phyloP scores from a whole-genome alignment of 1,284 basidiomycete genomes.

The Erythrobasidium hasegawianum region DNA sequence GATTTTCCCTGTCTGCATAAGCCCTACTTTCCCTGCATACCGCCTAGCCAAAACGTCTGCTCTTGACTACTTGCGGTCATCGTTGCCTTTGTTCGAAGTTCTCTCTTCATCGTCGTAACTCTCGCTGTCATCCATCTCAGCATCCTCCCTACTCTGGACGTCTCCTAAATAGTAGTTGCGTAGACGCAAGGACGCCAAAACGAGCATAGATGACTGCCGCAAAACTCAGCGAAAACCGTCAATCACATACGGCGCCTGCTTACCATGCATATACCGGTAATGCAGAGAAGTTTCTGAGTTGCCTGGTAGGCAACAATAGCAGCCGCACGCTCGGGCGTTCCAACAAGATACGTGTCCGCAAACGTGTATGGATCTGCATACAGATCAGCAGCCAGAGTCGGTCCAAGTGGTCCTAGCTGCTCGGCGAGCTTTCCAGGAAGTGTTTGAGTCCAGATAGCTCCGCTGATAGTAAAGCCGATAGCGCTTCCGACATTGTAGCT shows the following conservation, averaged over 20 bases:
- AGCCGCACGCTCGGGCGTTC: constrained; percentile 48
- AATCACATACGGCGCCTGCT: too few species aligned
- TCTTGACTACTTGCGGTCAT: too few species aligned
- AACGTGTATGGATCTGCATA: constrained; percentile 49
- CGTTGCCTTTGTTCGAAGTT: too few species aligned
- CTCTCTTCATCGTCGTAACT: too few species aligned
- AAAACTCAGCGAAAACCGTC: too few species aligned
- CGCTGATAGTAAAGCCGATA: constrained; percentile 36
- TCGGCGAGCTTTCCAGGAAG: constrained; percentile 45
- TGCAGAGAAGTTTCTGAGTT: constrained; percentile 47
- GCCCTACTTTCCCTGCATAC: too few species aligned
- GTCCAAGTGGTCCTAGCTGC: constrained; percentile 43
- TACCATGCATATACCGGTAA: constrained; percentile 47
- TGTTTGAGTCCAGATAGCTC: constrained; percentile 52
- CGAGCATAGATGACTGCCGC: constrained; percentile 18
- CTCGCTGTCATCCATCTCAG: constrained; percentile 3
- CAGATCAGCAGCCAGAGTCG: constrained; percentile 45
- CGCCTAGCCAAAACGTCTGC: too few species aligned
- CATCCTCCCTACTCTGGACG: constrained; percentile 13
- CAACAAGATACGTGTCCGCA: constrained; percentile 46
- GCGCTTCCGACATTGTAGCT: constrained; percentile 49
- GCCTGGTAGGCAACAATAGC: constrained; percentile 46
- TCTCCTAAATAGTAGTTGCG: constrained; percentile 22
- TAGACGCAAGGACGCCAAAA: constrained; percentile 17
- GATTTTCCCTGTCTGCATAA: too few species aligned